These are phyloP conservation scores for Oryza glaberrima DNA, from an alignment of 176 grass and related monocot genomes.

Conservation along the genomic window DNA sequence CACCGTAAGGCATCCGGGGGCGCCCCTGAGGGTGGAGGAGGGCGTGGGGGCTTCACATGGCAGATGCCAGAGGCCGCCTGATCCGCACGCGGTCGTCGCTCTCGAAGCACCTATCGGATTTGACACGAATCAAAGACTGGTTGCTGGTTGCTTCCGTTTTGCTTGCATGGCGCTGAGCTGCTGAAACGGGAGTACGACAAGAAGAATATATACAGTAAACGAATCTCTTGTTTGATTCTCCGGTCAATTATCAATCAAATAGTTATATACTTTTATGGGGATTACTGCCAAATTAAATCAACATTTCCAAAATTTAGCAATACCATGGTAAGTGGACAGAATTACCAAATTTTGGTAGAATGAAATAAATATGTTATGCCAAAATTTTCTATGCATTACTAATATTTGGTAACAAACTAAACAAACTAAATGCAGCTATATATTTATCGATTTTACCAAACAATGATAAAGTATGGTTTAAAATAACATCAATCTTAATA, in stretches of 20 bases:
- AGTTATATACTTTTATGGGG: neutral
- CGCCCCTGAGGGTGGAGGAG: no score
- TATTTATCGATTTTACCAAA: no score
- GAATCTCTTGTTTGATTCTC: neutral
- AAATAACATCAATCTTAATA: no score
- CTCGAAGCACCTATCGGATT: neutral
- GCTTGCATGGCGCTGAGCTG: neutral
- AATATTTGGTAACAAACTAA: no score
- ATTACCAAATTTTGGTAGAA: no score
- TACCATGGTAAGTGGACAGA: no score
- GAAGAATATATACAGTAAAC: neutral
- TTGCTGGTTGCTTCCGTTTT: neutral
- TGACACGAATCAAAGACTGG: neutral
- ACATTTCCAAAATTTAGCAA: no score
- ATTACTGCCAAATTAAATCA: no score
- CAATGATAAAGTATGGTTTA: no score
- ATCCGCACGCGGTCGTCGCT: slow-evolving; percentile 16
- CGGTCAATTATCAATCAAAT: neutral
- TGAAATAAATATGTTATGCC: no score
- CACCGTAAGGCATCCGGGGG: neutral
- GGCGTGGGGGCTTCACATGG: slow-evolving; percentile 31
- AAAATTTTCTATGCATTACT: no score
- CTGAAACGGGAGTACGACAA: neutral
- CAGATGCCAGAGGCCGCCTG: slow-evolving; percentile 8
- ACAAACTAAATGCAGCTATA: no score